phyloP scores from a whole-genome alignment of 768 basidiomycete species.

The Suillus bovinus region DNA sequence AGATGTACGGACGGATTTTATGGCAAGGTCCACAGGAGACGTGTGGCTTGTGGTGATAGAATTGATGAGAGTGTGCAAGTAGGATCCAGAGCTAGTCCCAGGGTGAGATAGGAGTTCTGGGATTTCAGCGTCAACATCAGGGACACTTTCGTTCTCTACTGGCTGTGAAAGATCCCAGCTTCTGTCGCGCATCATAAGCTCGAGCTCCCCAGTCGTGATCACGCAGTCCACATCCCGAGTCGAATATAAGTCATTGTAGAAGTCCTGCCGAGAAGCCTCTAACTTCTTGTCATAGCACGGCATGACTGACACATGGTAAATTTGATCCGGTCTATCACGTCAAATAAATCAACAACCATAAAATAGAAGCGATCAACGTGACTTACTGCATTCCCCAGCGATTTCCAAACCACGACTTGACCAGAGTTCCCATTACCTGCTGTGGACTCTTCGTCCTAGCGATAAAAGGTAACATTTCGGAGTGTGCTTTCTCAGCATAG shows the following conservation, averaged over 20 bases:
- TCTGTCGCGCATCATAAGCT: constrained; percentile 79
- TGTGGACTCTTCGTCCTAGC: constrained; percentile 89
- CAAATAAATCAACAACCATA: constrained; percentile 12
- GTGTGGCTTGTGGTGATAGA: constrained; percentile 46
- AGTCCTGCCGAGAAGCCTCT: constrained; percentile 94
- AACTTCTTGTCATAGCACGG: constrained; percentile 99
- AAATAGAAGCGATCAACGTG: neutral
- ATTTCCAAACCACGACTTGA: constrained; percentile 83
- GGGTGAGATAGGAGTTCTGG: constrained; percentile 78
- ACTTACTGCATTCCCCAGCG: constrained; percentile 71
- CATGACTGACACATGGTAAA: constrained; percentile 98
- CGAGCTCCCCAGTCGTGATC: constrained; percentile 93
- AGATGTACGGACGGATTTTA: constrained; percentile 64
- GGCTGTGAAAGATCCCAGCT: constrained; percentile 71
- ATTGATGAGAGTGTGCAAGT: constrained; percentile 77
- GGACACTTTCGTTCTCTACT: constrained; percentile 50
- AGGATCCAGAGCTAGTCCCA: constrained; percentile 92
- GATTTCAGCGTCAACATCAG: constrained; percentile 33
- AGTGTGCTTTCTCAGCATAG: constrained; percentile 97
- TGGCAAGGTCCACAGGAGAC: constrained; percentile 47
- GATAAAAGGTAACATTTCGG: constrained; percentile 91
- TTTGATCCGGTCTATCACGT: constrained; percentile 65
- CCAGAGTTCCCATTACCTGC: constrained; percentile 90
- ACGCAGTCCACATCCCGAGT: constrained; percentile 97
- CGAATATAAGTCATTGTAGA: constrained; percentile 77